Base-by-base conservation (phyloP, 2,329 filamentous ascomycete species). In the Phyllosticta citrichinensis region DNA sequence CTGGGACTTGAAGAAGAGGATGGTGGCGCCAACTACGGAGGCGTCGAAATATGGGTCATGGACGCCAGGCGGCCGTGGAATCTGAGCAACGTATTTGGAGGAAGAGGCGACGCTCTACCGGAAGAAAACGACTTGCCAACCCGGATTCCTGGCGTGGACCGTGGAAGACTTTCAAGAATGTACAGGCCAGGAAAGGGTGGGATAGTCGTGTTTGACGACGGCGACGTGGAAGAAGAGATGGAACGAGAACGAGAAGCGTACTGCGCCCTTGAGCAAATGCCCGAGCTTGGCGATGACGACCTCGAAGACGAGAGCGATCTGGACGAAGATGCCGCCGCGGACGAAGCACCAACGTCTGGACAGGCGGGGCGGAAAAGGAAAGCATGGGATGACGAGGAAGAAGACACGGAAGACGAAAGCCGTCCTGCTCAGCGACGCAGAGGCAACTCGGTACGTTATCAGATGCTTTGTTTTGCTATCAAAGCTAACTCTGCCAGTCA, bases 41-140 rank as follows among this genome's bases (percentile, higher is more conserved):
- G 89, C n/a, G 89, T 97, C 0, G 91, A 97, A 71, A 88, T 97
- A 33, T 99, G 94, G 94, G 83, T 97, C 11, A 81, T 97, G 63
- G 94, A 99, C 75, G 85, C 93, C 27, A 84, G 94, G 73, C 82
- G 94, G 63, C 94, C 94, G 14, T 97, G 93, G 91, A 97, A 99
- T 71, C 73, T 99, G 69, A 86, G 85, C 65, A 99, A 99, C 72
- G 85, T 97, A 14, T 97, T 97, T 77, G 91, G 88, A 12, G 88
- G 89, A 3, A 33, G 56, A 19, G 60, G 55, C 12, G 25, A 55
- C 22, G 17, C 55, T 10, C 24, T 11, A 2, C 4, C 24, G n/a
- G 60, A 58, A 5, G 60, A 62, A n/a, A 54, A 24, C 14, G 60
- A 58, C 3, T 83, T 57, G 11, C 55, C 58, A 2, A 52, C 84